Conservation (phyloP, 2,329 filamentous ascomycete genomes). For the Mycosphaerella sp. region DNA sequence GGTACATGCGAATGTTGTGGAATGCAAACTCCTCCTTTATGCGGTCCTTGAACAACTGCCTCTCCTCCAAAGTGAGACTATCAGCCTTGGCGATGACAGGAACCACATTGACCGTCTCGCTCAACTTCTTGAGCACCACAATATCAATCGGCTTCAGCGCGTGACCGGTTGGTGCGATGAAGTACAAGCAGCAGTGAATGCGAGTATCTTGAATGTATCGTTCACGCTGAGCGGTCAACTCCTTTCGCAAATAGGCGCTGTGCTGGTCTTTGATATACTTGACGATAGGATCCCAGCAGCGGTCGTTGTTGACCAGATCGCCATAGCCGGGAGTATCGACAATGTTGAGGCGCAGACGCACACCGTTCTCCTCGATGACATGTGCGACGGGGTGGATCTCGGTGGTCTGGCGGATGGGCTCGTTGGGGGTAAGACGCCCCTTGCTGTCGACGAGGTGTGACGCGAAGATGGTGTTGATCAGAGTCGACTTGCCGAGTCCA, state of each 20-base stretch:
- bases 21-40: conserved; percentile 99
- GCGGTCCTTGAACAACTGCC: conserved; percentile 88
- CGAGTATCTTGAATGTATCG: conserved; percentile 98
- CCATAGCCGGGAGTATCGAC: conserved; percentile 98
- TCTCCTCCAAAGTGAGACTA: conserved; percentile 91
- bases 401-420: conserved; percentile 89
- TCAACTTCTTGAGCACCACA: conserved; percentile 98
- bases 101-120: conserved; percentile 97
- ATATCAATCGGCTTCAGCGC: conserved; percentile 99
- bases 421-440: conserved; percentile 84
- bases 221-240: conserved; percentile 97
- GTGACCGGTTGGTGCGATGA: conserved; percentile 98
- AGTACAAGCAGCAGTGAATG: conserved; percentile 99
- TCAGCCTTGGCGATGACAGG: conserved; percentile 99
- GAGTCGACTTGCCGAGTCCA: conserved; percentile 93
- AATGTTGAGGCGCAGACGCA: conserved; percentile 95
- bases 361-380: conserved; percentile 99
- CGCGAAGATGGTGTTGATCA: conserved; percentile 99
- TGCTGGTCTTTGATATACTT: conserved; percentile 99
- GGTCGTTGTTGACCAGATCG: conserved; percentile 98
- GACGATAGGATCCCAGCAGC: conserved; percentile 99
- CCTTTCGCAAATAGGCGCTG: conserved; percentile 97
- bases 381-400: conserved; percentile 98
- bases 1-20: conserved; percentile 99
- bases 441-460: conserved; percentile 99